phyloP scores from a whole-genome alignment of 1,284 basidiomycete species.

The Sporisorium scitamineum region DNA sequence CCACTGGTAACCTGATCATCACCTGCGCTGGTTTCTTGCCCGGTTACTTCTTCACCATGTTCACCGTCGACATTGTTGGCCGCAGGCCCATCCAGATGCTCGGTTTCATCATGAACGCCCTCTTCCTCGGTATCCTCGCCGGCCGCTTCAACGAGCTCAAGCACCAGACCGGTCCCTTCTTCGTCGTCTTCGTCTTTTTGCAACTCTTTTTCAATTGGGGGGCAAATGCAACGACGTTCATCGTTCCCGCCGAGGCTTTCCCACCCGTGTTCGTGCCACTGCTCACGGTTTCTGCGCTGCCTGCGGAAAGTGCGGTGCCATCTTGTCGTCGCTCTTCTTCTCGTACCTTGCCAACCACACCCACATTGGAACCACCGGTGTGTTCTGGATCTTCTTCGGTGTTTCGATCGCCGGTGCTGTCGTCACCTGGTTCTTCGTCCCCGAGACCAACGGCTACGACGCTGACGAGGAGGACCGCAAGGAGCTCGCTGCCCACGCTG shows the following conservation, averaged over 20 bases:
- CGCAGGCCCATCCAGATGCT: slow-evolving; percentile 69
- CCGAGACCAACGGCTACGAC: slow-evolving; percentile 64
- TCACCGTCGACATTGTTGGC: slow-evolving; percentile 62
- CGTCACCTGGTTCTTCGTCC: slow-evolving; percentile 55
- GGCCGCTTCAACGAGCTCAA: slow-evolving; percentile 62
- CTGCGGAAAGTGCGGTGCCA: slow-evolving; percentile 72
- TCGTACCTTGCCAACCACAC: slow-evolving; percentile 46
- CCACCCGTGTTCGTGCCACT: slow-evolving; percentile 76
- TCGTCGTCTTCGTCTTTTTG: slow-evolving; percentile 81
- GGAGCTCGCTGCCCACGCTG: slow-evolving; percentile 52
- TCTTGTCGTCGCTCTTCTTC: slow-evolving; percentile 70
- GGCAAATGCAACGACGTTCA: slow-evolving; percentile 83
- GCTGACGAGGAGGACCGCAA: slow-evolving; percentile 64
- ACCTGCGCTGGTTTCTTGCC: slow-evolving; percentile 66
- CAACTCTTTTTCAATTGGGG: slow-evolving; percentile 73
- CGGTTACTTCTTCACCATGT: slow-evolving; percentile 66
- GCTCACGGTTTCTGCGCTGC: slow-evolving; percentile 72
- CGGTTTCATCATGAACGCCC: slow-evolving; percentile 66
- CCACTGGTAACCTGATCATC: slow-evolving; percentile 69
- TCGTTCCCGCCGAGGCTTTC: slow-evolving; percentile 81
- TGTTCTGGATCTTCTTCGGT: slow-evolving; percentile 67
- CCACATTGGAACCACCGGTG: slow-evolving; percentile 45
- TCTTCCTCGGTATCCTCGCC: slow-evolving; percentile 68
- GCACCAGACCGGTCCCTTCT: slow-evolving; percentile 75
- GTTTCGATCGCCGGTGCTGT: slow-evolving; percentile 58